Evolutionary conservation across 2,329 filamentous ascomycete species (phyloP), one percentile per base, ranked within the genome.

Genomic region (Penicillium thymicola): DNA sequence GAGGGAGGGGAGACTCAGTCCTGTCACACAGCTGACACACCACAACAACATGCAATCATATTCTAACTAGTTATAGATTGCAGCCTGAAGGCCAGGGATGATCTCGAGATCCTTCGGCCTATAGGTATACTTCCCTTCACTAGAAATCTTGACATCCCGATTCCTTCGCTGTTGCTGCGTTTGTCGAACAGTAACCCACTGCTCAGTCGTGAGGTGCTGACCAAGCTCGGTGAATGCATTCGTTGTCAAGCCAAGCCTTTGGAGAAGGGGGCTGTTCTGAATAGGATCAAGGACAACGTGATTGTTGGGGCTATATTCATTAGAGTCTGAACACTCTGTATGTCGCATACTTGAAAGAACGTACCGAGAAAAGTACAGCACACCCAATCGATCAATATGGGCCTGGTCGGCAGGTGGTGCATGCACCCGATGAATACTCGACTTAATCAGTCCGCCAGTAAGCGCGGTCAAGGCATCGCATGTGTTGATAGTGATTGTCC

Each of bases 401-500:
- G 72, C 74, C 62, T 82, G 80, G 52, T 82, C 80, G 13, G 72
- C 59, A 0, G 79, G 80, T 2, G 79, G 79, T 11, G 75, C 72
- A 43, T 78, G 72, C 0, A 83, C 80, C 1, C 80, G 75, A 53
- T 82, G 80, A n/a, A 81, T 71, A 11, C 74, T 79, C 5, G 73
- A 77, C 66, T 82, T 81, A 42, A 82, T 70, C 48, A 78, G 78
- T 0, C 79, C 79, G 2, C 79, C 79, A 0, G 80, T 82, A 11
- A 82, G 62, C 18, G 78, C 77, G 3, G 76, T 78, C 36, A 82
- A 61, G 0, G 79, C 75, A 61, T 83, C 81, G 7, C 77, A 78
- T 0, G 79, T 77, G 50, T 82, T 83, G 30, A 82, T 79, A 0
- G 80, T 82, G 9, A 83, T 75, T 0, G 78, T 81, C 0, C 78